phyloP scores from a whole-genome alignment of 352 stramenopile species.

The Ophiocytium majus region DNA sequence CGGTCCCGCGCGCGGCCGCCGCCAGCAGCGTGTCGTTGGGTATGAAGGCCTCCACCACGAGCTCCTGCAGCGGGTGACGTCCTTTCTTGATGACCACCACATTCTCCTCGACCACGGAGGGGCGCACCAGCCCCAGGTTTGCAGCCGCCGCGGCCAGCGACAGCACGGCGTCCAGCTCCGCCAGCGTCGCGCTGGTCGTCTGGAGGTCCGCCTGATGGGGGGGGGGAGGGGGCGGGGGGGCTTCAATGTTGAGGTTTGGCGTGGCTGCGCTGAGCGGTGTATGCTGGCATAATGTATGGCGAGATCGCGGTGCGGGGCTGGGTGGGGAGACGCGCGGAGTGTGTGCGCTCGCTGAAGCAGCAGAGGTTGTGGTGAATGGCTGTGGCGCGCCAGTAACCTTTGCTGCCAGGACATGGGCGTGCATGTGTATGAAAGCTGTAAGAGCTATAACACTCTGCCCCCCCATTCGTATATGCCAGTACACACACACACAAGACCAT shows the following conservation, averaged over 20 bases:
- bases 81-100: conserved; percentile 56
- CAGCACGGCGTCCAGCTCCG: conserved; percentile 56
- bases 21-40: conserved; percentile 59
- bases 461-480: no score
- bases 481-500: no score
- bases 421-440: no score
- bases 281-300: not conserved
- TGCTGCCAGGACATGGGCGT: no score
- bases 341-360: no score
- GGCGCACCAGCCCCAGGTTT: conserved; percentile 57
- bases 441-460: no score
- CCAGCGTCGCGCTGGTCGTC: conserved; percentile 30
- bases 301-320: no score
- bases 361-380: no score
- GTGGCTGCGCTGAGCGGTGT: conserved; percentile 15
- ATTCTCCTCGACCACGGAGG: conserved; percentile 47
- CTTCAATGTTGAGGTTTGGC: no score
- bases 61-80: conserved; percentile 58
- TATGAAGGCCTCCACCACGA: conserved; percentile 56
- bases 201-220: conserved; percentile 40
- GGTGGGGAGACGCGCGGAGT: no score
- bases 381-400: no score
- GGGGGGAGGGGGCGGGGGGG: no score
- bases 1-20: conserved; percentile 15
- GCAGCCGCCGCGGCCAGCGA: conserved; percentile 49